phyloP scores from a whole-genome alignment of 2,329 filamentous ascomycete genomes.

The Monosporascus cannonballus region DNA sequence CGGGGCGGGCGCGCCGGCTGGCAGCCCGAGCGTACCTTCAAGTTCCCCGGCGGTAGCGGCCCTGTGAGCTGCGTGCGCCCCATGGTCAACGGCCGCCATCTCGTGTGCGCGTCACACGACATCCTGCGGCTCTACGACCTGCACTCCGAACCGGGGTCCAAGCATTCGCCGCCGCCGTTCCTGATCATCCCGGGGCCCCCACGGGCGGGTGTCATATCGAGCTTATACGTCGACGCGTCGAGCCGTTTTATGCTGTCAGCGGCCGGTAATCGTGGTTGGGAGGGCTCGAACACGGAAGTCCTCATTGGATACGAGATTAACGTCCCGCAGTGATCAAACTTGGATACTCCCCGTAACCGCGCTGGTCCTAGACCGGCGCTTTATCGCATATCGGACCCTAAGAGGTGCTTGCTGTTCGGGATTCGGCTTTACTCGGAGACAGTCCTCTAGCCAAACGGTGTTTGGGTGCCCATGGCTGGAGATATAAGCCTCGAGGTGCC shows the following conservation, averaged over 20 bases:
- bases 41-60: conserved; percentile 83
- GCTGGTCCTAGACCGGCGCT: neutral
- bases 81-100: conserved; percentile 88
- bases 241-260: conserved; percentile 88
- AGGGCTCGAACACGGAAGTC: conserved; percentile 83
- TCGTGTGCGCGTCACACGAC: conserved; percentile 90
- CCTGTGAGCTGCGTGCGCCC: conserved; percentile 80
- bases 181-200: conserved; percentile 88
- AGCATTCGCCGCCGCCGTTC: conserved; percentile 81
- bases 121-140: conserved; percentile 92
- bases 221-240: conserved; percentile 80
- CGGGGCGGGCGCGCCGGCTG: conserved; percentile 56
- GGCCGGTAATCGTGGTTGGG: conserved; percentile 91
- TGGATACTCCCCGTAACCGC: neutral
- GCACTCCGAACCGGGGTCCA: conserved; percentile 55
- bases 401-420: no score
- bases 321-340: conserved; percentile 22
- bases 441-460: no score
- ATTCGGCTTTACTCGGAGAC: no score
- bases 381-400: no score
- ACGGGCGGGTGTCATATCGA: conserved; percentile 78
- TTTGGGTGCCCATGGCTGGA: no score
- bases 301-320: conserved; percentile 90
- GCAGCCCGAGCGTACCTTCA: conserved; percentile 71
- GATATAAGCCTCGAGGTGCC: no score